These are phyloP conservation scores for Eragrostis tef DNA, from an alignment of 202 grass and related monocot genomes.

Conservation along the genomic window DNA sequence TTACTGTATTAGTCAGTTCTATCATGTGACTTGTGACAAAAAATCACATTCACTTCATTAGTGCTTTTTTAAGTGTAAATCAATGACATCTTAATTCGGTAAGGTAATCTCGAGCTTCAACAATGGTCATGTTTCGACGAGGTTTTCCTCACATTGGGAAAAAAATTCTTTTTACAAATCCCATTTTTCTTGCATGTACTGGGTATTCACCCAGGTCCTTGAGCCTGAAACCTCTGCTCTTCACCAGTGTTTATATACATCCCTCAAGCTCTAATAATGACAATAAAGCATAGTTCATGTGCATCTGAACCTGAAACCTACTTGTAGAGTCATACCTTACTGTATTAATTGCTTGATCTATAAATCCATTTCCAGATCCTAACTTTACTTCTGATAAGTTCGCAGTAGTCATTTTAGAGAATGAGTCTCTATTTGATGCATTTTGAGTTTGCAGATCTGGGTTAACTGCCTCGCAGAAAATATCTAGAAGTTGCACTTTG, in stretches of 20 bases:
- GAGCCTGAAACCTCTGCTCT: background rate
- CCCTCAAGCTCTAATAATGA: background rate
- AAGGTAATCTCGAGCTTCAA: background rate
- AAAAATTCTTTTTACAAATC: background rate
- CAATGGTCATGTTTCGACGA: background rate
- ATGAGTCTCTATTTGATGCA: slow-evolving; percentile 41
- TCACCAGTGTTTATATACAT: background rate
- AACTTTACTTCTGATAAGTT: slow-evolving; percentile 45
- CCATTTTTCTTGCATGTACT: background rate
- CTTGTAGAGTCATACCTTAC: slow-evolving; percentile 54
- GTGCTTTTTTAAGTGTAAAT: too few species aligned
- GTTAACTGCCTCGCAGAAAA: slow-evolving; percentile 77
- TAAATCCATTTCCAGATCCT: slow-evolving; percentile 50
- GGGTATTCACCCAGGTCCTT: background rate
- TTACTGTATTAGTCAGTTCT: slow-evolving; percentile 11
- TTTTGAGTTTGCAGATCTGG: slow-evolving; percentile 44
- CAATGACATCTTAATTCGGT: background rate
- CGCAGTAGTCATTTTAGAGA: slow-evolving; percentile 38
- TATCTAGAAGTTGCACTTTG: slow-evolving; percentile 78
- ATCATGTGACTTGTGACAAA: background rate
- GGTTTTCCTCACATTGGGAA: background rate
- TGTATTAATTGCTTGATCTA: slow-evolving; percentile 58
- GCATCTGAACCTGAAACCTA: slow-evolving; percentile 33
- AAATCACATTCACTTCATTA: background rate
- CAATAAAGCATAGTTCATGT: background rate